Evolutionary conservation across 116 monocot species (phyloP), one percentile per base, ranked within the genome.

Genomic region (Zostera marina): DNA sequence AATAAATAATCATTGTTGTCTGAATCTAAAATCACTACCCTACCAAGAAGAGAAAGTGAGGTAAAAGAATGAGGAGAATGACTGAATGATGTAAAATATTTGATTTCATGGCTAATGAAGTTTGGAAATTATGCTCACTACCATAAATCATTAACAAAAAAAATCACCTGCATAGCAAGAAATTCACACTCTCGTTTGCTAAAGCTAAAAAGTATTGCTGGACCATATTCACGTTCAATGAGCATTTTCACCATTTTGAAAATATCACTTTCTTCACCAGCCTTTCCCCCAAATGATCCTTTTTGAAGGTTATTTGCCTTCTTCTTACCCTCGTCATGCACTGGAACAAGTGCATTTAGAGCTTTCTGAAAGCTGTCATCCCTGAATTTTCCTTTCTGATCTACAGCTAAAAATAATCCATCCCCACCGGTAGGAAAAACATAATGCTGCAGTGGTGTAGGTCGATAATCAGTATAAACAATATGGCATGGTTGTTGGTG

Each of bases 161-260:
- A 48, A 66, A 46, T 16, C 68, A 94, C 94, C 94, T 94, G 94
- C 84, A 94, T 81, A 39, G 94, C 94, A 61, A 88, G 85, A 80
- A 80, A 73, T 58, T 94, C 94, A 44, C 94, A 94, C 21, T 94
- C 94, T 67, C 85, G 67, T 70, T 94, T 94, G 73, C 94, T 94
- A 73, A 94, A 94, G 69, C 85, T 81, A 62, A 94, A 94, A 23
- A 94, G 75, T 74, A 94, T 94, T 14, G 88, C 82, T 9, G 88
- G 94, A 62, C 88, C 94, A 68, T 84, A 88, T 49, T 94, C 88
- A 22, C 85, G 71, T 53, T 79, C 81, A 55, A 94, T 85, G 70
- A 94, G 82, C 94, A 94, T 94, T 58, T 88, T 94, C 64, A 94
- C 85, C 88, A 94, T 63, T 72, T 88, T 94, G 69, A 94, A 88